phyloP scores from a whole-genome alignment of 345 rosid genomes.

The Populus alba region DNA sequence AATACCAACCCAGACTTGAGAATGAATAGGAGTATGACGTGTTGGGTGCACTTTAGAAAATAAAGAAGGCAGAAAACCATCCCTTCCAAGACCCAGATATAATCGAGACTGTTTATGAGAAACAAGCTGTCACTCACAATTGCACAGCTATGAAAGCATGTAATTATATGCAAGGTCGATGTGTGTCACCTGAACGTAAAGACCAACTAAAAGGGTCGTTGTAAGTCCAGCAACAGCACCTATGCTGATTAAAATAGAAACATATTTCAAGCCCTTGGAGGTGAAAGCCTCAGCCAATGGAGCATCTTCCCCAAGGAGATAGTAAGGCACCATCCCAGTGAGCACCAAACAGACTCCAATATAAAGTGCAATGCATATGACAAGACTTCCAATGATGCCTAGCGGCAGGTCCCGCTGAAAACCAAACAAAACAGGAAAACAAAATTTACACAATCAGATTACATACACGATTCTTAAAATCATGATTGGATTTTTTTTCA shows the following conservation, averaged over 20 bases:
- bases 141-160: constrained; percentile 1
- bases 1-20: constrained; percentile 94
- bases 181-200: constrained; percentile 84
- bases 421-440: constrained; percentile 14
- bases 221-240: constrained; percentile 99
- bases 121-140: constrained; percentile 24
- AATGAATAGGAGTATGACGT: constrained; percentile 78
- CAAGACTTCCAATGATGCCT: constrained; percentile 88
- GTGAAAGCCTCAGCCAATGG: constrained; percentile 82
- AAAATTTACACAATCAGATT: constrained; percentile 3
- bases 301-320: constrained; percentile 79
- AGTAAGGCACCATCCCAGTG: constrained; percentile 94
- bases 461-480: not conserved
- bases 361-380: constrained; percentile 64
- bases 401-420: constrained; percentile 85
- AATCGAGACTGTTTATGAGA: constrained; percentile 68
- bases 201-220: constrained; percentile 89
- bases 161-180: constrained; percentile 10
- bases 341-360: constrained; percentile 84
- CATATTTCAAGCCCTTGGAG: constrained; percentile 80
- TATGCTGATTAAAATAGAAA: constrained; percentile 72
- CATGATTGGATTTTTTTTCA: not conserved
- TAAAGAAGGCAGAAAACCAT: constrained; percentile 83
- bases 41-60: constrained; percentile 83
- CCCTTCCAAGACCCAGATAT: constrained; percentile 92